Evolutionary conservation across 2,329 filamentous ascomycete genomes (phyloP).

Genomic region (Falciphora oryzae): DNA sequence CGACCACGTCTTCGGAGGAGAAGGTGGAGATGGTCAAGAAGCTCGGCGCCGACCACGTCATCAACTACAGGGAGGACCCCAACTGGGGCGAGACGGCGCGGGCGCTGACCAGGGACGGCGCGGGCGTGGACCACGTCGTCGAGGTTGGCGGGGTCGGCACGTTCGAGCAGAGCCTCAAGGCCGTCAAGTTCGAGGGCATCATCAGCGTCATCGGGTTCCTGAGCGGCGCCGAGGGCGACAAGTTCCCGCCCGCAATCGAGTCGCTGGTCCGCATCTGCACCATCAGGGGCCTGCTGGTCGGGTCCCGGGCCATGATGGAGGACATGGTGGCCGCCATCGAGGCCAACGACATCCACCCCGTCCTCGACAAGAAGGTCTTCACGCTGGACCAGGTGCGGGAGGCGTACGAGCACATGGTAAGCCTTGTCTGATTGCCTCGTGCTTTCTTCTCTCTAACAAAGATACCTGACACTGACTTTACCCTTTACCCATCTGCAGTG

Average conservation of each 20-base stretch:
- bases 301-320: conserved; percentile 32
- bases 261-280: conserved; percentile 33
- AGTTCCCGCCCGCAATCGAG: conserved; percentile 42
- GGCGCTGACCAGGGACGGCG: conserved; percentile 36
- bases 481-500: conserved; percentile 23
- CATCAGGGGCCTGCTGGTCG: conserved; percentile 35
- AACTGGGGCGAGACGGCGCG: conserved; percentile 51
- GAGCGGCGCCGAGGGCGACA: conserved; percentile 36
- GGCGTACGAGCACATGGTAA: conserved; percentile 49
- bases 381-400: conserved; percentile 30
- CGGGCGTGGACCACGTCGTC: conserved; percentile 47
- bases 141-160: conserved; percentile 51
- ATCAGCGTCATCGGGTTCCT: conserved; percentile 37
- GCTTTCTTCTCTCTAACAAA: not conserved
- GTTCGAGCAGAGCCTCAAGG: conserved; percentile 33
- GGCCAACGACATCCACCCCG: conserved; percentile 35
- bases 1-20: conserved; percentile 45
- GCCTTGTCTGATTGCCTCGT: conserved; percentile 12
- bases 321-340: conserved; percentile 39
- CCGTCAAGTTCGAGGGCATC: conserved; percentile 26
- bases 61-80: conserved; percentile 48
- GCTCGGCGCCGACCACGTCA: conserved; percentile 48
- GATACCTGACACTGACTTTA: conserved; percentile 2
- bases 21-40: conserved; percentile 45
- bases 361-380: conserved; percentile 33